These are phyloP conservation scores for Clavispora carvajalis DNA, from an alignment of 805 yeast species.

Conservation along the genomic window DNA sequence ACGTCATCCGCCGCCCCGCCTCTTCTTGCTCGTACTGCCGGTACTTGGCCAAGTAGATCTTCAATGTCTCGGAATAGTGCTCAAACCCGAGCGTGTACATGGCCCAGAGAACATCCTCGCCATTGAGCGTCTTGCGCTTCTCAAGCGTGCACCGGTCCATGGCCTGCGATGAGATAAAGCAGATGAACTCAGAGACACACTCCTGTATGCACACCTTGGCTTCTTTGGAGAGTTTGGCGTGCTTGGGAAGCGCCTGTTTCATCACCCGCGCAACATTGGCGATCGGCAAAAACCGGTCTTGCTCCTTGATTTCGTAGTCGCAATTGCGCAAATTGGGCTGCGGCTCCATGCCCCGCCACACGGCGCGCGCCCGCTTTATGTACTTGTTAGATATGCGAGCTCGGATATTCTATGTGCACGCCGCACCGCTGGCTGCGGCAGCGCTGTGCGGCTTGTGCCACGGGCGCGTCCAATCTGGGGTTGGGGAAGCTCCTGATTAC, in stretches of 20 bases:
- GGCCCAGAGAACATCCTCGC: conserved; percentile 62
- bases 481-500: too few relatives aligned
- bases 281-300: conserved; percentile 39
- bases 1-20: neutral
- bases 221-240: conserved; percentile 74
- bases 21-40: conserved; percentile 35
- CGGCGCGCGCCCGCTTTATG: neutral
- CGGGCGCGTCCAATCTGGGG: too few relatives aligned
- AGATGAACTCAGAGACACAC: conserved; percentile 63
- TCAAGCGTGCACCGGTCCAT: conserved; percentile 61
- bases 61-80: conserved; percentile 63
- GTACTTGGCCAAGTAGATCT: conserved; percentile 63
- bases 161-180: conserved; percentile 62
- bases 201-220: conserved; percentile 76
- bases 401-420: conserved; percentile 8
- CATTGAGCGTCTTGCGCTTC: conserved; percentile 65
- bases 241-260: conserved; percentile 67
- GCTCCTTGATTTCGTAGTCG: conserved; percentile 41
- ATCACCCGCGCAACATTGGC: conserved; percentile 63
- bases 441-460: too few relatives aligned
- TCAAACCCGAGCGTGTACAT: conserved; percentile 65
- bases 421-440: neutral
- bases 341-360: neutral
- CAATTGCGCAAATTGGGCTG: conserved; percentile 17
- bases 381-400: conserved; percentile 9